A percentile compares a stretch with the other conserved stretches of the same genome.
Conservation (phyloP, 192 early-diverging fungal species). For the Mortierella alpina region DNA sequence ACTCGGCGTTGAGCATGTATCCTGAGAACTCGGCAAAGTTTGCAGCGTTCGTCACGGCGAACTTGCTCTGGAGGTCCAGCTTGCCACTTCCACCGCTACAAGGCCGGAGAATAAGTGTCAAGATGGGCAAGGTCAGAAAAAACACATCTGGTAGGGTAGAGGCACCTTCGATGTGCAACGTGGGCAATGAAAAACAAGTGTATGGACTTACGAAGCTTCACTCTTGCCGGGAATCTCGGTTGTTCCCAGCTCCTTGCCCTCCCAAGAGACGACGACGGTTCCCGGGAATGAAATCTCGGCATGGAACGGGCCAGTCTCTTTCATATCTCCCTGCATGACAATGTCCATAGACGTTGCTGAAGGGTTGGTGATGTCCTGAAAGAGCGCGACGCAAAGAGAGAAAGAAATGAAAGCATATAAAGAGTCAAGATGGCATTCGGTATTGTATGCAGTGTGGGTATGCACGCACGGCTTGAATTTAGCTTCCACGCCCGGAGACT, state of each 20-base stretch:
- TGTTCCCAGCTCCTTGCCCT: slow-evolving; percentile 24
- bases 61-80: slow-evolving; percentile 24
- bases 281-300: slow-evolving; percentile 54
- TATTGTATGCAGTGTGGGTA: no score
- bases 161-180: neutral
- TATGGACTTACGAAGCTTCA: slow-evolving; percentile 9
- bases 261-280: slow-evolving; percentile 42
- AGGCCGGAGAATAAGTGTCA: neutral
- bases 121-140: neutral
- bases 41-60: slow-evolving; percentile 52
- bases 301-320: slow-evolving; percentile 58
- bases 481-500: neutral
- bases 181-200: neutral
- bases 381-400: slow-evolving; percentile 39
- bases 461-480: no score
- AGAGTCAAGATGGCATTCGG: slow-evolving; percentile 45
- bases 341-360: slow-evolving; percentile 9
- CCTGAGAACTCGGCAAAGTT: slow-evolving; percentile 61
- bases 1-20: slow-evolving; percentile 59
- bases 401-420: slow-evolving; percentile 58
- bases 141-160: neutral
- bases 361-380: slow-evolving; percentile 19
- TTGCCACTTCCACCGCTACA: slow-evolving; percentile 19
- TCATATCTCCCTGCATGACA: slow-evolving; percentile 21
- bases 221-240: slow-evolving; percentile 9